Evolutionary conservation across 768 basidiomycete genomes (phyloP).

Genomic region (Boletales sp.): DNA sequence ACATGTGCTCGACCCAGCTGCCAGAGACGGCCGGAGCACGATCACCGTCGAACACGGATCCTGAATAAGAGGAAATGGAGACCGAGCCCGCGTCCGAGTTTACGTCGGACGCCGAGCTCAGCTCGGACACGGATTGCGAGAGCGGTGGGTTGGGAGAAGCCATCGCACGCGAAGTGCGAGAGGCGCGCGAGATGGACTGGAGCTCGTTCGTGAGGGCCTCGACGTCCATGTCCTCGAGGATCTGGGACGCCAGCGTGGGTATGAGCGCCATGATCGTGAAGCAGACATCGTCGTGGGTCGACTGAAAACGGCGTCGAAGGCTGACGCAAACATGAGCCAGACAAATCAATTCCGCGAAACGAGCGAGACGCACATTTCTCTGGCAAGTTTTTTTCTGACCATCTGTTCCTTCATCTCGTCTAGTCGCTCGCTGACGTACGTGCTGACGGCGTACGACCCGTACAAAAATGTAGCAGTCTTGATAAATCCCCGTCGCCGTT

Average conservation of each 20-base stretch:
- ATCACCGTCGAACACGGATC: conserved; percentile 37
- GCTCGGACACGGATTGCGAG: conserved; percentile 35
- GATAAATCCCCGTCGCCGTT: conserved; percentile 43
- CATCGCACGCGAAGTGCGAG: too few species aligned
- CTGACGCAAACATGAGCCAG: conserved; percentile 34
- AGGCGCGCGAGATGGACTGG: conserved; percentile 40
- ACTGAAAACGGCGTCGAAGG: conserved; percentile 66
- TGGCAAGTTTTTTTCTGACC: conserved; percentile 56
- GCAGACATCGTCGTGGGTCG: conserved; percentile 73
- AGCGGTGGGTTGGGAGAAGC: conserved; percentile 3
- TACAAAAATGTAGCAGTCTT: conserved; percentile 53
- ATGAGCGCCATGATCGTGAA: conserved; percentile 73
- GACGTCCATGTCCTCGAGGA: conserved; percentile 74
- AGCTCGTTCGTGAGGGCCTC: conserved; percentile 62
- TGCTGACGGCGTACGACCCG: conserved; percentile 57
- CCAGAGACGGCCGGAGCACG: conserved; percentile 32
- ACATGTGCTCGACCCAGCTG: conserved; percentile 46
- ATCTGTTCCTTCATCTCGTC: conserved; percentile 65
- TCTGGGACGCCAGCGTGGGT: conserved; percentile 60
- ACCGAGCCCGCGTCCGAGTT: conserved; percentile 43
- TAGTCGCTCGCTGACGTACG: conserved; percentile 59
- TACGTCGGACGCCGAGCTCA: conserved; percentile 37
- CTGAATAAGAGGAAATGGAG: conserved; percentile 38
- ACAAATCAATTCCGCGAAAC: not conserved
- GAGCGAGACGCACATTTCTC: conserved; percentile 44